Conservation (phyloP, 2,329 filamentous ascomycete genomes). For the Geosmithia putterillii region DNA sequence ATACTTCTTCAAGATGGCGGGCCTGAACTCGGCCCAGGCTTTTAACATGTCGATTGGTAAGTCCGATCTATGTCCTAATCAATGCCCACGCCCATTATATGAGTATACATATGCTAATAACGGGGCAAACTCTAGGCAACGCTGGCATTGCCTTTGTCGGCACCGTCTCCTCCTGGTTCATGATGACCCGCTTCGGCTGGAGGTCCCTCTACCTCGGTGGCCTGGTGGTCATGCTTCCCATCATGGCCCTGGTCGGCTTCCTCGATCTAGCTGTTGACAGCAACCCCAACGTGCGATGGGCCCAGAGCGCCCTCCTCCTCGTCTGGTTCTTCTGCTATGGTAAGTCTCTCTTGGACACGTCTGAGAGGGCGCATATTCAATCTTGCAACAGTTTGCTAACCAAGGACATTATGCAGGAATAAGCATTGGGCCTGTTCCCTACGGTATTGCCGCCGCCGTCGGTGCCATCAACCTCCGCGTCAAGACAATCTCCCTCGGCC, state of each 20-base stretch:
- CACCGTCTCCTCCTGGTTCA: constrained; percentile 28
- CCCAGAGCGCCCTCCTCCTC: constrained; percentile 25
- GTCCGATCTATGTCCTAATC: too few species aligned
- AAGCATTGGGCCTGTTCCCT: constrained; percentile 29
- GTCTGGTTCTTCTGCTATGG: constrained; percentile 31
- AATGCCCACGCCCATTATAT: too few species aligned
- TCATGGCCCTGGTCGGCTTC: constrained; percentile 30
- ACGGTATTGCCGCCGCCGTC: constrained; percentile 28
- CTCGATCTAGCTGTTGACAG: constrained; percentile 21
- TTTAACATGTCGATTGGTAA: constrained; percentile 18
- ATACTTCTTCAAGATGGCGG: constrained; percentile 34
- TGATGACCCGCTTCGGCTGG: constrained; percentile 27
- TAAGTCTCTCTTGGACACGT: too few species aligned
- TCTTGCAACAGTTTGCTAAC: too few species aligned
- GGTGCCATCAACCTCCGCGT: constrained; percentile 27
- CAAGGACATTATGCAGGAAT: constrained; percentile 13
- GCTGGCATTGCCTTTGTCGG: constrained; percentile 30
- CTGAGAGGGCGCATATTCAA: not conserved
- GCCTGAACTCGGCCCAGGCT: constrained; percentile 20
- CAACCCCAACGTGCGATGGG: constrained; percentile 21
- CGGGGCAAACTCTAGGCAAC: constrained; percentile 19
- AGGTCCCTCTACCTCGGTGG: constrained; percentile 28
- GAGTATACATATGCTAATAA: too few species aligned
- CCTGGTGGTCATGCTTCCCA: constrained; percentile 18
- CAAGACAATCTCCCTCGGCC: constrained; percentile 27